A percentile compares a stretch with the other conserved stretches of the same genome.
Evolutionary conservation across 768 basidiomycete genomes (phyloP).

Genomic region (Lactarius sp.): DNA sequence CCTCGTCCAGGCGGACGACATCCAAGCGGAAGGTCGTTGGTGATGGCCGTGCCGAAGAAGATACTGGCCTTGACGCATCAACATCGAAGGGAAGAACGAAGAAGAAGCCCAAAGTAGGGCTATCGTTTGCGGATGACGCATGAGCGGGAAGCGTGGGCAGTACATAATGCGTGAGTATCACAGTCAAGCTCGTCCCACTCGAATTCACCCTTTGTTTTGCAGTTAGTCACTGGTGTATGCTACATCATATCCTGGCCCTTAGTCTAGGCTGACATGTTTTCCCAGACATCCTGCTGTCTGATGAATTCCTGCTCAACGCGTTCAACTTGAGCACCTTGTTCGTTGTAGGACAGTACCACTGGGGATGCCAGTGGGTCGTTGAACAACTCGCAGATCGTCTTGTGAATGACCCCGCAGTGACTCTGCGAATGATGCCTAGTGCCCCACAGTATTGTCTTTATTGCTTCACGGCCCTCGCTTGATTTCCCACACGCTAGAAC

Average conservation of each 20-base stretch:
- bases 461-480: neutral
- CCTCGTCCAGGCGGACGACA: slow-evolving; percentile 25
- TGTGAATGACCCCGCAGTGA: neutral
- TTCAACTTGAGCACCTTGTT: neutral
- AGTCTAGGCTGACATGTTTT: neutral
- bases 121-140: slow-evolving; percentile 59
- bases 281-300: neutral
- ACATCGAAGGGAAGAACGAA: slow-evolving; percentile 52
- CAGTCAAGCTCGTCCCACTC: neutral
- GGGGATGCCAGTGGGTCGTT: neutral
- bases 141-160: slow-evolving; percentile 27
- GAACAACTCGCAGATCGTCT: neutral
- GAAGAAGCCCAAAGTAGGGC: slow-evolving; percentile 39
- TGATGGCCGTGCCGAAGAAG: slow-evolving; percentile 30
- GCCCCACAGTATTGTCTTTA: no score
- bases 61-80: slow-evolving; percentile 23
- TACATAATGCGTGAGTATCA: neutral
- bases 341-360: neutral
- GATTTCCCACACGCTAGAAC: neutral
- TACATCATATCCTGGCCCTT: neutral
- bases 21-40: slow-evolving; percentile 36
- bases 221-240: neutral
- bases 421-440: neutral
- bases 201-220: neutral
- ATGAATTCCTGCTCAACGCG: neutral